Evolutionary conservation across 2,329 filamentous ascomycete genomes (phyloP).

Genomic region (Sporothrix sp.): DNA sequence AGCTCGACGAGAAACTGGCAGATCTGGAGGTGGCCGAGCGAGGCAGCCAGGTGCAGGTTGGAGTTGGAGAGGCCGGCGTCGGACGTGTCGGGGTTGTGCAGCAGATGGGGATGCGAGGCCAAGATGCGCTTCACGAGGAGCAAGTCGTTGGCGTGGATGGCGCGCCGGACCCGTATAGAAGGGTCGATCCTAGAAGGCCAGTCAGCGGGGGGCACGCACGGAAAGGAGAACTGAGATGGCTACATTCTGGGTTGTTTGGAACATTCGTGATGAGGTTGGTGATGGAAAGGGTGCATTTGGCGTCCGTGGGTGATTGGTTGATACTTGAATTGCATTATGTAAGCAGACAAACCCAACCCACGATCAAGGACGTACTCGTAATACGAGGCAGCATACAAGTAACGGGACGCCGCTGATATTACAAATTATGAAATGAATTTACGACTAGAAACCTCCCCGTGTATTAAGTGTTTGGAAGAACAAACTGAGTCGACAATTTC

Average conservation of each 20-base stretch:
- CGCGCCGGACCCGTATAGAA: constrained; percentile 66
- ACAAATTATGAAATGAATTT: no score
- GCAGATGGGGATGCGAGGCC: constrained; percentile 55
- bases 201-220: neutral
- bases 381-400: no score
- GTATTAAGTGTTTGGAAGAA: no score
- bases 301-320: neutral
- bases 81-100: constrained; percentile 71
- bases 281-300: neutral
- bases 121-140: constrained; percentile 69
- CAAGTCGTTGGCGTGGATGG: constrained; percentile 65
- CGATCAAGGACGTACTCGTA: no score
- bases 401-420: no score
- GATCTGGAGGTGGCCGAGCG: constrained; percentile 59
- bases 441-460: no score
- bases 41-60: constrained; percentile 70
- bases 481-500: no score
- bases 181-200: constrained; percentile 56
- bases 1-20: constrained; percentile 59
- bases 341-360: neutral
- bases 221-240: neutral
- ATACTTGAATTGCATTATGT: neutral
- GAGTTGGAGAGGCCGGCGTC: constrained; percentile 65
- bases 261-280: neutral
- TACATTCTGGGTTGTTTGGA: no score